phyloP scores from a whole-genome alignment of 163 green algal genomes.

The Trebouxiophyceae sp. region DNA sequence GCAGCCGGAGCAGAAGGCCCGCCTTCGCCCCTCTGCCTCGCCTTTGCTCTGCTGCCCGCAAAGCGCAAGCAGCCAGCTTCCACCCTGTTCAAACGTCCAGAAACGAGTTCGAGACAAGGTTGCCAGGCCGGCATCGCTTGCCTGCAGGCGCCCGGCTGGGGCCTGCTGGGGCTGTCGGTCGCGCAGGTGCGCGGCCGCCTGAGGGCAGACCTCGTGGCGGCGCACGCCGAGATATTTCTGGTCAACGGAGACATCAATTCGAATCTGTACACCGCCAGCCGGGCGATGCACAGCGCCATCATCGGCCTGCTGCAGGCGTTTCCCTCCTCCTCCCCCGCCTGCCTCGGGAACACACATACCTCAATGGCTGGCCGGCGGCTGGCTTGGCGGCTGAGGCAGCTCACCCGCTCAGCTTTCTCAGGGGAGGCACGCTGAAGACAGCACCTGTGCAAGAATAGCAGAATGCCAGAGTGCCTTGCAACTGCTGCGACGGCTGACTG shows the following conservation, averaged over 20 bases:
- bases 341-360: not conserved
- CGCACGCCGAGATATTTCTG: constrained; percentile 60
- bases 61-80: constrained; percentile 3
- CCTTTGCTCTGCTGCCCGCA: no score
- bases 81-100: not conserved
- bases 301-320: constrained; percentile 40
- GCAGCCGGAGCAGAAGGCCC: not conserved
- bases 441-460: no score
- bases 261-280: constrained; percentile 88
- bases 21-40: no score
- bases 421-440: no score
- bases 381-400: no score
- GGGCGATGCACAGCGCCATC: constrained; percentile 70
- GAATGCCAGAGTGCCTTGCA: no score
- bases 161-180: constrained; percentile 24
- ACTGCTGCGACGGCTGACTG: no score
- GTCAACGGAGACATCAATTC: constrained; percentile 93
- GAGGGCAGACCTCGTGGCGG: constrained; percentile 26
- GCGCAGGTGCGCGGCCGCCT: constrained; percentile 29
- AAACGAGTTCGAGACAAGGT: no score
- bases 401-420: no score
- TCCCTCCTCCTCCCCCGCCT: not conserved
- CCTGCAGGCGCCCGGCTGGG: constrained; percentile 14
- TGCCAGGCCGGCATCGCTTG: no score
- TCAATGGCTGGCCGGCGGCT: no score